Conservation (phyloP, 805 yeast genomes). For the Sugiyamaella smithiae region DNA sequence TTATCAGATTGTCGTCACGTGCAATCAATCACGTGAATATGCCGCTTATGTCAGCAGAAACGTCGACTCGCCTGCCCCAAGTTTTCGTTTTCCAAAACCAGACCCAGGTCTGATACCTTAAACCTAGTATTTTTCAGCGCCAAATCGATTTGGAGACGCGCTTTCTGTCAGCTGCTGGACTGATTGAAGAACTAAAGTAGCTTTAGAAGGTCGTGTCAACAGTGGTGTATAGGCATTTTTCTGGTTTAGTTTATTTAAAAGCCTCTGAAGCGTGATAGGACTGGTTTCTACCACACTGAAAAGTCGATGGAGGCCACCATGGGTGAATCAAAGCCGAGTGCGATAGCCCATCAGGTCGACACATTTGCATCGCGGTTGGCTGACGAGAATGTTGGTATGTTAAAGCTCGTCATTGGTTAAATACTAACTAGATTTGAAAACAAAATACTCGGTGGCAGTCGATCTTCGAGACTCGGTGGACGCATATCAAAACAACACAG, state of each 20-base stretch:
- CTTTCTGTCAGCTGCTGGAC: neutral
- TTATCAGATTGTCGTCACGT: too few species aligned
- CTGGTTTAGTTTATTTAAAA: neutral
- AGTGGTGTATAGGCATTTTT: neutral
- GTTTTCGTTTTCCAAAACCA: constrained; percentile 1
- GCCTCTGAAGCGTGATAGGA: neutral
- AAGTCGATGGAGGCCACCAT: too few species aligned
- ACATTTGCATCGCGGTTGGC: constrained; percentile 61
- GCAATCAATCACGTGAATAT: constrained; percentile 9
- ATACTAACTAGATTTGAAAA: constrained; percentile 44
- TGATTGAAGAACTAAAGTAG: neutral
- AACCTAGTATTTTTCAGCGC: neutral
- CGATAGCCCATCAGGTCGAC: constrained; percentile 49
- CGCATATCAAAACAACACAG: constrained; percentile 74
- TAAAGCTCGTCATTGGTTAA: neutral
- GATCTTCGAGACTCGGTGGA: constrained; percentile 88
- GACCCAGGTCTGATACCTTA: neutral
- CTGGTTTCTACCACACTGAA: too few species aligned
- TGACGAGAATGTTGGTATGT: constrained; percentile 41
- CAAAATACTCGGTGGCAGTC: constrained; percentile 65
- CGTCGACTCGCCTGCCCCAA: neutral
- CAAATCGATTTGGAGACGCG: neutral
- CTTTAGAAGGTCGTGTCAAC: too few species aligned
- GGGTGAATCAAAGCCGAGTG: constrained; percentile 2
- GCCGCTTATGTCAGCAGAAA: constrained; percentile 3